A percentile compares a stretch with the other conserved stretches of the same genome.
phyloP scores from a whole-genome alignment of 768 basidiomycete species.

The Boletus pseudo-olivaceus region DNA sequence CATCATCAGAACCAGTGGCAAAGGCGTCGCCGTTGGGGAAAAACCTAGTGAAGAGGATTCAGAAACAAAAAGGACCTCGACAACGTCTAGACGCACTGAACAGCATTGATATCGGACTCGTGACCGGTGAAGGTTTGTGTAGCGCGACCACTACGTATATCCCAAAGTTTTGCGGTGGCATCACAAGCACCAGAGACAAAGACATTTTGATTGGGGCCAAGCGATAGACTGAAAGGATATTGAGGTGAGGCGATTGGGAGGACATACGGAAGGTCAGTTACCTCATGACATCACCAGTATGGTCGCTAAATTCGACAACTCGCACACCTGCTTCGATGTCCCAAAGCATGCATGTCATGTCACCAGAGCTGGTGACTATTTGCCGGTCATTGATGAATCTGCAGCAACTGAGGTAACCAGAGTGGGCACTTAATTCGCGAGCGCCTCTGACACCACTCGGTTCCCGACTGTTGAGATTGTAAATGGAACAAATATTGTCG shows the following conservation, averaged over 20 bases:
- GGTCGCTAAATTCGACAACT: constrained; percentile 98
- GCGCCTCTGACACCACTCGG: constrained; percentile 80
- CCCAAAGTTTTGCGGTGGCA: constrained; percentile 98
- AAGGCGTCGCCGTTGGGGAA: constrained; percentile 99
- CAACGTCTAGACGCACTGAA: constrained; percentile 63
- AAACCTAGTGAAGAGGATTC: constrained; percentile 55
- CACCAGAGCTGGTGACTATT: constrained; percentile 96
- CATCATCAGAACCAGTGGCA: constrained; percentile 98
- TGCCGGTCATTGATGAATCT: constrained; percentile 98
- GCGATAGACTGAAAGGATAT: constrained; percentile 64
- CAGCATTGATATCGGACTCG: constrained; percentile 98
- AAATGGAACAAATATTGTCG: constrained; percentile 99
- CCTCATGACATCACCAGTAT: constrained; percentile 99
- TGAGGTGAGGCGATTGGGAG: constrained; percentile 8
- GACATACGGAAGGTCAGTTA: constrained; percentile 29
- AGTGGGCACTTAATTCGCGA: constrained; percentile 94
- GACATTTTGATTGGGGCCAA: constrained; percentile 89
- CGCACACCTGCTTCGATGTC: constrained; percentile 97
- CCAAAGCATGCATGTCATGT: constrained; percentile 99
- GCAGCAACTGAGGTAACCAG: constrained; percentile 97
- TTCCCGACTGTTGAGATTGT: constrained; percentile 82
- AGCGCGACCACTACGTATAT: constrained; percentile 95
- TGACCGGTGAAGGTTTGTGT: constrained; percentile 99
- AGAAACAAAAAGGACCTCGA: not conserved
- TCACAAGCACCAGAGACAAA: constrained; percentile 99